Base-by-base conservation (phyloP, 805 yeast species). In the Yarrowia divulgata region DNA sequence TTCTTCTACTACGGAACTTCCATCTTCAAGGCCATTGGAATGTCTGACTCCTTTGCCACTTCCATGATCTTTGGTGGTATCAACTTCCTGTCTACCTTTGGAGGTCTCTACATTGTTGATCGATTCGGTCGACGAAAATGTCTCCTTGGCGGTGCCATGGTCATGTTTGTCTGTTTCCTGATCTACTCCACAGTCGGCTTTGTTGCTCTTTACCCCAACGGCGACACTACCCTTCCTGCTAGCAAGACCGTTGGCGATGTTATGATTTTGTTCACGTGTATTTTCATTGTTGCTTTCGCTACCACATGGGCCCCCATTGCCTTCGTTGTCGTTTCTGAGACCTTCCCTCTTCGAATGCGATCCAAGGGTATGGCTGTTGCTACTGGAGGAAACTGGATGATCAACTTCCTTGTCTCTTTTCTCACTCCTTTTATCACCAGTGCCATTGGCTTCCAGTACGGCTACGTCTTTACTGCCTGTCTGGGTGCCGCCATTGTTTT, bases 281-380 rank as follows among this genome's bases (percentile, higher is more conserved):
- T 84, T 57, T 85, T 79, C 78, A 82, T 85, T 49, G 78, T 81
- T 75, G 80, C 79, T 72, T 85, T 84, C 73, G 85, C 87, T n/a
- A 77, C 84, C 40, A 83, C 87, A 14, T 85, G 88, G 88, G 87
- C 87, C 45, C 86, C 87, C 71, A 81, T 87, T 74, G 87, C 91
- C 0, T 88, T 90, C 89, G 90, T 88, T 42, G 77, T 86, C 69
- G 90, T 90, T 2, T 83, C 91, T 4, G 91, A 88, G 75, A 84
- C 85, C 18, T 88, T 85, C 75, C 87, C 86, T 49, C 79, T 85
- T 71, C 81, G 85, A 70, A 82, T 88, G 58, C 84, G 90, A 78
- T 83, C 89, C 16, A 79, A 85, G 71, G 90, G 91, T 72, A 87
- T 87, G 89, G 85, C 90, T 19, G 82, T 86, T 69, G 78, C 78